These are phyloP conservation scores for Lophiostoma macrostomum DNA, from an alignment of 495 filamentous ascomycete species.

Conservation along the genomic window DNA sequence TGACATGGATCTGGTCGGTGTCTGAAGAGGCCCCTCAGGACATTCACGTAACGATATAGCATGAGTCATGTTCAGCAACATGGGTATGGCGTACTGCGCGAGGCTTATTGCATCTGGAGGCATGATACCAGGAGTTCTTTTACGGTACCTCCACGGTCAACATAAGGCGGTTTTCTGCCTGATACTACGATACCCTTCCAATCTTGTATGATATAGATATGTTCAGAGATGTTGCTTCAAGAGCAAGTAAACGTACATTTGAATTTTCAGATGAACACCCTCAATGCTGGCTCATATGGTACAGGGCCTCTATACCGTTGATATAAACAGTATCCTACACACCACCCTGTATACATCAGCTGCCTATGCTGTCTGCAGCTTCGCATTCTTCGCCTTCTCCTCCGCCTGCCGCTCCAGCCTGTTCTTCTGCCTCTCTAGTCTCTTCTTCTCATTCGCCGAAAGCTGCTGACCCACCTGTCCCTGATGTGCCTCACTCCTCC, in stretches of 20 bases:
- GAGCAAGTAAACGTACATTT: not conserved
- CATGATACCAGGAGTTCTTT: slow-evolving; percentile 7
- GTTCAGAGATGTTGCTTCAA: not conserved
- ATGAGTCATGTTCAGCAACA: slow-evolving; percentile 4
- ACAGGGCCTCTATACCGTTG: slow-evolving; percentile 4
- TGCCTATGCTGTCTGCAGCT: slow-evolving; percentile 15
- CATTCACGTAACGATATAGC: slow-evolving; percentile 6
- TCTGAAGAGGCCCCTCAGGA: not conserved
- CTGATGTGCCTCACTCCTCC: slow-evolving; percentile 4
- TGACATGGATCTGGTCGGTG: slow-evolving; percentile 27
- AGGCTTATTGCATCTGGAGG: not conserved
- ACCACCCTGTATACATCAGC: not conserved
- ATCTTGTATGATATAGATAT: slow-evolving; percentile 17
- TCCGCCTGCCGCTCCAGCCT: slow-evolving; percentile 32
- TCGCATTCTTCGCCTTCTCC: slow-evolving; percentile 22
- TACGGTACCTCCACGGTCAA: slow-evolving; percentile 5
- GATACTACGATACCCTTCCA: slow-evolving; percentile 29
- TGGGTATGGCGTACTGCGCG: slow-evolving; percentile 3
- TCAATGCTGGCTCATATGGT: slow-evolving; percentile 8
- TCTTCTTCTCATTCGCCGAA: slow-evolving; percentile 29
- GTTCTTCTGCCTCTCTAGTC: slow-evolving; percentile 13
- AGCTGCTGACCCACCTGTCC: slow-evolving; percentile 12
- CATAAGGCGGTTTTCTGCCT: slow-evolving; percentile 4
- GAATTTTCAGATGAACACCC: not conserved
- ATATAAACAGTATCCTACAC: slow-evolving; percentile 1